phyloP scores from a whole-genome alignment of 2,329 filamentous ascomycete genomes.

The Diplodia mutila region DNA sequence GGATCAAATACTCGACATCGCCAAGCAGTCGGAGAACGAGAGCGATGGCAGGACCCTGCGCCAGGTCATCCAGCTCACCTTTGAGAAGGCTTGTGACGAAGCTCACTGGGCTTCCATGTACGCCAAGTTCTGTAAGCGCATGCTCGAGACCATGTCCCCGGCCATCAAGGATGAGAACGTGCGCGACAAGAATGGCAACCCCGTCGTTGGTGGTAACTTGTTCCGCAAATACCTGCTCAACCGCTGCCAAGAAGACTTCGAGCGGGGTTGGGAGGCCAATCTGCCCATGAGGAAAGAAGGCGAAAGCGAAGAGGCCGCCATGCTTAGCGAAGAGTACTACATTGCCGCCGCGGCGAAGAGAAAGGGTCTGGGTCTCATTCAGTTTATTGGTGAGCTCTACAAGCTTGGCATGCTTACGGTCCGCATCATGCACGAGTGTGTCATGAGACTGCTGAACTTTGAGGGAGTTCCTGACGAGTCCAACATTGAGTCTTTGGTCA shows the following conservation, averaged over 20 bases:
- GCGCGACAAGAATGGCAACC: slow-evolving; percentile 82
- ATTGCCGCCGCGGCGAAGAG: slow-evolving; percentile 90
- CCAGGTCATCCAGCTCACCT: slow-evolving; percentile 98
- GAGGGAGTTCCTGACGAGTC: slow-evolving; percentile 91
- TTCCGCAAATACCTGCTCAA: slow-evolving; percentile 99
- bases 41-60: slow-evolving; percentile 90
- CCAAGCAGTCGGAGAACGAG: slow-evolving; percentile 94
- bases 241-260: slow-evolving; percentile 97
- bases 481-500: slow-evolving; percentile 93
- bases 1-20: slow-evolving; percentile 89
- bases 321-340: slow-evolving; percentile 98
- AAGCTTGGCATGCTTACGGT: slow-evolving; percentile 98
- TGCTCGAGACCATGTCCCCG: slow-evolving; percentile 92
- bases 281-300: slow-evolving; percentile 74
- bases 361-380: slow-evolving; percentile 93
- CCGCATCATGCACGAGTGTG: slow-evolving; percentile 99
- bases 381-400: slow-evolving; percentile 99
- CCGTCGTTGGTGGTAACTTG: slow-evolving; percentile 87
- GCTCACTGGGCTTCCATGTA: slow-evolving; percentile 99
- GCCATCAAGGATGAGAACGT: slow-evolving; percentile 97
- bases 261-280: slow-evolving; percentile 94
- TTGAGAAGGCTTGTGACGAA: slow-evolving; percentile 98
- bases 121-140: slow-evolving; percentile 95
- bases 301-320: slow-evolving; percentile 74
- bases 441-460: slow-evolving; percentile 95